Percentiles rank a stretch among this genome's conserved stretches.
Evolutionary conservation across 2,329 filamentous ascomycete species (phyloP).

Genomic region (Penicillium italicum): DNA sequence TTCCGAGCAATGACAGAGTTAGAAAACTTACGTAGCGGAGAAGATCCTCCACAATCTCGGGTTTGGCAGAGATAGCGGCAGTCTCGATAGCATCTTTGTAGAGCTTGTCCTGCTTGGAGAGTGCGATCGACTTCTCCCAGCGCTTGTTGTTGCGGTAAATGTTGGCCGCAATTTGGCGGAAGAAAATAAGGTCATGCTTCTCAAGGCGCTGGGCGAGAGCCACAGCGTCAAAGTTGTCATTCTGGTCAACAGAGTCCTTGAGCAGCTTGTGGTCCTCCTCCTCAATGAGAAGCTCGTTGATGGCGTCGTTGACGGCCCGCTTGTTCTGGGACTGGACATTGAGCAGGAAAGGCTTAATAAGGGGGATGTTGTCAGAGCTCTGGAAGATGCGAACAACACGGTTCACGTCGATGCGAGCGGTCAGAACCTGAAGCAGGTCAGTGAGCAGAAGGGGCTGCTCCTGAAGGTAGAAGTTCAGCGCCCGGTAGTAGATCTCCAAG

Average conservation of each 20-base stretch:
- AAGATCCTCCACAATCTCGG: slow-evolving; percentile 90
- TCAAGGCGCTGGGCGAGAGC: slow-evolving; percentile 88
- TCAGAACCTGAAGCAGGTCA: slow-evolving; percentile 88
- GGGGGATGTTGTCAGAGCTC: slow-evolving; percentile 93
- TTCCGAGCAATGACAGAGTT: not conserved
- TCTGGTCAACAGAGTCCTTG: slow-evolving; percentile 94
- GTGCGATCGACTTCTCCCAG: slow-evolving; percentile 97
- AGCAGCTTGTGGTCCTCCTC: slow-evolving; percentile 99
- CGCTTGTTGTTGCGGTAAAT: slow-evolving; percentile 99
- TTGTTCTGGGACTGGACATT: slow-evolving; percentile 98
- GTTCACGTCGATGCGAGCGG: slow-evolving; percentile 94
- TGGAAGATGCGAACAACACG: slow-evolving; percentile 99
- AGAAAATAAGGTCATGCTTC: slow-evolving; percentile 97
- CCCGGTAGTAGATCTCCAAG: slow-evolving; percentile 97
- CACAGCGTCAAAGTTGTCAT: slow-evolving; percentile 97
- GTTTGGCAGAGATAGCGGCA: slow-evolving; percentile 83
- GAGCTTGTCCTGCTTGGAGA: slow-evolving; percentile 98
- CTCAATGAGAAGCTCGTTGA: slow-evolving; percentile 96
- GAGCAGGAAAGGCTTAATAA: slow-evolving; percentile 98
- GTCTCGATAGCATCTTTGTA: slow-evolving; percentile 99
- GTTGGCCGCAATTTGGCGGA: slow-evolving; percentile 95
- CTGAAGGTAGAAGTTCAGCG: slow-evolving; percentile 94
- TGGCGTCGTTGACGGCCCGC: slow-evolving; percentile 94
- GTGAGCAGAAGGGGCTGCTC: slow-evolving; percentile 93
- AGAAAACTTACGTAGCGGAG: slow-evolving; percentile 82